These are phyloP conservation scores for Lizanozyma gosingica DNA, from an alignment of 1,139 yeast species.

Conservation along the genomic window DNA sequence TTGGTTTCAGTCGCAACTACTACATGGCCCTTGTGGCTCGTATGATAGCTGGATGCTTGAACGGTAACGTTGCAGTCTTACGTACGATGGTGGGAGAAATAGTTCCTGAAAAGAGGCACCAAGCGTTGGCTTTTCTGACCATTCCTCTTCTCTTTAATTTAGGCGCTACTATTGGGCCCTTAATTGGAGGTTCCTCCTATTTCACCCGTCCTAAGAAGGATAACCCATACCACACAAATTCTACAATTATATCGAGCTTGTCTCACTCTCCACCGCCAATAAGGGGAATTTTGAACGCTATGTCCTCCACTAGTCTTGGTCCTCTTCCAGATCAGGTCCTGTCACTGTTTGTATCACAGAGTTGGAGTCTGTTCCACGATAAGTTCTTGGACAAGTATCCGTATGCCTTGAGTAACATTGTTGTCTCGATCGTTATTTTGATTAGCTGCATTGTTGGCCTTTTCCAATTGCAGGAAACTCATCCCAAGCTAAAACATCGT, in stretches of 20 bases:
- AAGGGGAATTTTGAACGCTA: not conserved
- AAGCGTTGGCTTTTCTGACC: constrained; percentile 28
- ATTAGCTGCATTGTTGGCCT: constrained; percentile 32
- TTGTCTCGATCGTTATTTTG: constrained; percentile 32
- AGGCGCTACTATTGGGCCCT: constrained; percentile 26
- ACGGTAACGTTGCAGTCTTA: constrained; percentile 30
- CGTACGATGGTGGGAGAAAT: constrained; percentile 32
- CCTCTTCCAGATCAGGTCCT: not conserved
- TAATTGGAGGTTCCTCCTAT: constrained; percentile 31
- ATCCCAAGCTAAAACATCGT: constrained; percentile 28
- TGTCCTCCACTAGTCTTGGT: not conserved
- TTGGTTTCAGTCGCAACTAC: constrained; percentile 27
- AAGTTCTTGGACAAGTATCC: constrained; percentile 37
- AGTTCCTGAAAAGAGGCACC: constrained; percentile 27
- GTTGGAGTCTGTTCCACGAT: constrained; percentile 10
- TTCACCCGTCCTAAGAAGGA: constrained; percentile 21
- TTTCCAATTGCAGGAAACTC: constrained; percentile 57
- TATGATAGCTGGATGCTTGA: constrained; percentile 24
- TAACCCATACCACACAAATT: constrained; percentile 5
- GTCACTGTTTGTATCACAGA: not conserved
- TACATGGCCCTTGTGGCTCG: constrained; percentile 26
- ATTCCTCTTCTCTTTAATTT: constrained; percentile 27
- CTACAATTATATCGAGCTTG: constrained; percentile 2
- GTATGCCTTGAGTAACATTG: constrained; percentile 52
- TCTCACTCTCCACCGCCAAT: not conserved